Base-by-base conservation (phyloP, 192 early-diverging fungal species). In the Gonapodya prolifera region DNA sequence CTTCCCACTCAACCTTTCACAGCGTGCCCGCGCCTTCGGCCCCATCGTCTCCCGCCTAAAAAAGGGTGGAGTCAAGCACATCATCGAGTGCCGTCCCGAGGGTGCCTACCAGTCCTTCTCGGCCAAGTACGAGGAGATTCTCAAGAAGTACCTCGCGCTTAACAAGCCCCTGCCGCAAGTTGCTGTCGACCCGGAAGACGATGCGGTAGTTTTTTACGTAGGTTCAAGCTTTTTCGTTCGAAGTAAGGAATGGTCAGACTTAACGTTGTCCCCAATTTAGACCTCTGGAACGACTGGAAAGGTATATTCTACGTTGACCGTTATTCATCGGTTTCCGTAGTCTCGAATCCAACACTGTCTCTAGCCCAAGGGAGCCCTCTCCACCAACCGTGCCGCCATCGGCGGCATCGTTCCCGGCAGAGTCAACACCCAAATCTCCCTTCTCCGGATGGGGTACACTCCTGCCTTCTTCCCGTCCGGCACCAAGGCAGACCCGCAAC, bases 401-500 rank as follows among this genome's bases (percentile, higher is more conserved):
- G 71, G 71, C 31, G 71, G 71, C 31, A 32, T 32, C 18, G 71
- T 73, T 29, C 28, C 71, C 31, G 71, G 71, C 31, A 16, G 32
- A 29, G 13, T 30, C 71, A 32, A 32, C 71, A 73, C 32, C 18
- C 32, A 32, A 18, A 32, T 73, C 71, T 2, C 8, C 71, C 31
- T 73, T 2, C 71, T 73, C 8, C 18, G 32, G 18, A 73, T 73
- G 71, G 71, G 71, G 8, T 73, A 73, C 71, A 32, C 28, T 8
- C 18, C 16, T 13, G 71, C 18, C 8, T 73, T 73, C 71, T 73
- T 73, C 71, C 71, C 71, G 8, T 16, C 18, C 8, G 18, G 18
- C 31, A 73, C 18, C 71, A 73, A 73, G 18, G 31, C 2, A 23
- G 69, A 78, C 74, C 73, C 78, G 28, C 75, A 33, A 29, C 31